A percentile compares a stretch with the other conserved stretches of the same genome.
These are phyloP conservation scores for Calocybe cyanea DNA, from an alignment of 768 basidiomycete species.

Conservation along the genomic window DNA sequence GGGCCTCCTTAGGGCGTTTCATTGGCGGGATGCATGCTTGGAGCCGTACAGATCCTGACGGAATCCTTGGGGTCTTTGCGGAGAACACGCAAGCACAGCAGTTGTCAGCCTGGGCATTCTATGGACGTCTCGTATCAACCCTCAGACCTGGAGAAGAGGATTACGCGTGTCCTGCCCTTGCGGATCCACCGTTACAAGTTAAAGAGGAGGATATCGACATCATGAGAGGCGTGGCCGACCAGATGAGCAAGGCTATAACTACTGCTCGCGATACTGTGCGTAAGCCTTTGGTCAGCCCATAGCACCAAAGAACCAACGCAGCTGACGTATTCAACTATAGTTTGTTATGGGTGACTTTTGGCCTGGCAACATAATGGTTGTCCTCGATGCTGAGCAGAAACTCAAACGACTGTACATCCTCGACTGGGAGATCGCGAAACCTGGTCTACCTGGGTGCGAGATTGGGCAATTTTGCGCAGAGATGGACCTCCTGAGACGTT, in stretches of 20 bases:
- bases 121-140: slow-evolving; percentile 37
- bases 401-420: slow-evolving; percentile 45
- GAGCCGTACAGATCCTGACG: slow-evolving; percentile 27
- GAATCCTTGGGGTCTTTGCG: slow-evolving; percentile 31
- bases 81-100: slow-evolving; percentile 31
- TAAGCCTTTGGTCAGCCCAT: too few species aligned
- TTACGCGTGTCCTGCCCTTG: slow-evolving; percentile 26
- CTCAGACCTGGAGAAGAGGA: slow-evolving; percentile 20
- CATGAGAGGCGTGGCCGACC: slow-evolving; percentile 29
- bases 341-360: slow-evolving; percentile 72
- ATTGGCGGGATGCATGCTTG: slow-evolving; percentile 48
- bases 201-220: slow-evolving; percentile 27
- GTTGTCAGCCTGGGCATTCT: slow-evolving; percentile 37
- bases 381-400: slow-evolving; percentile 25
- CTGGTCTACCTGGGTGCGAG: slow-evolving; percentile 55
- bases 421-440: slow-evolving; percentile 65
- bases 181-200: slow-evolving; percentile 32
- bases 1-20: slow-evolving; percentile 51
- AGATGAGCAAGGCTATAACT: slow-evolving; percentile 26
- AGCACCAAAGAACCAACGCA: not conserved
- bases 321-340: slow-evolving; percentile 16
- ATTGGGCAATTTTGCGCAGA: slow-evolving; percentile 66
- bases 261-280: slow-evolving; percentile 22
- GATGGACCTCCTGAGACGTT: slow-evolving; percentile 45
- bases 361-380: slow-evolving; percentile 65